Conservation (phyloP, 371 early-diverging fungal species). For the Mucor velutinosus region DNA sequence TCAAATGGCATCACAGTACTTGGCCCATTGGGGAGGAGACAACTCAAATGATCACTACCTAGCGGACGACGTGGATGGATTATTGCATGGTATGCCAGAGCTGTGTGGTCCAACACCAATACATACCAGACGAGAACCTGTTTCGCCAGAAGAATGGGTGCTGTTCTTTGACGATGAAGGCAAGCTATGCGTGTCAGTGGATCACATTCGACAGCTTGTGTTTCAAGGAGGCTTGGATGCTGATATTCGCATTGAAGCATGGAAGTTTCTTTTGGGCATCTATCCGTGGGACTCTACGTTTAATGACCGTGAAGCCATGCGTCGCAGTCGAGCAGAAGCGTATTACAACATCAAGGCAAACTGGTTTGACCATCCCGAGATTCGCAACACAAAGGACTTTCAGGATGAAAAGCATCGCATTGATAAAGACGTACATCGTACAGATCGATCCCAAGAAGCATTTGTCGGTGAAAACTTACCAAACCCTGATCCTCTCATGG, state of each 20-base stretch:
- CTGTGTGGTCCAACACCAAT: slow-evolving; percentile 25
- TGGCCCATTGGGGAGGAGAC: slow-evolving; percentile 70
- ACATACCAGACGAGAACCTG: slow-evolving; percentile 51
- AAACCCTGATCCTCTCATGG: slow-evolving; percentile 59
- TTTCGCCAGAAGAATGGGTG: slow-evolving; percentile 82
- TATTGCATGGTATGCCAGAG: slow-evolving; percentile 36
- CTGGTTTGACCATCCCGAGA: slow-evolving; percentile 76
- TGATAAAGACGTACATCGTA: slow-evolving; percentile 93
- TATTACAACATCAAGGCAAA: slow-evolving; percentile 77
- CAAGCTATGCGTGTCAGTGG: slow-evolving; percentile 51
- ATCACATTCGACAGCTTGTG: slow-evolving; percentile 61
- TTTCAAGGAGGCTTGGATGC: slow-evolving; percentile 83
- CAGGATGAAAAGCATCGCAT: slow-evolving; percentile 85
- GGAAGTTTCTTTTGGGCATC: slow-evolving; percentile 86
- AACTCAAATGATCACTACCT: slow-evolving; percentile 9
- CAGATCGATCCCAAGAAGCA: slow-evolving; percentile 82
- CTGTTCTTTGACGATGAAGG: slow-evolving; percentile 69
- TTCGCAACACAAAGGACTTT: slow-evolving; percentile 60
- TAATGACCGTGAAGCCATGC: slow-evolving; percentile 69
- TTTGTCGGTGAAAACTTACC: slow-evolving; percentile 72
- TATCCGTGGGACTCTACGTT: slow-evolving; percentile 87
- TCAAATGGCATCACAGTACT: slow-evolving; percentile 76
- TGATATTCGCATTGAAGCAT: slow-evolving; percentile 85
- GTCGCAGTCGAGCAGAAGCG: slow-evolving; percentile 62
- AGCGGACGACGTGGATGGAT: slow-evolving; percentile 28